These are phyloP conservation scores for Chaetomiaceae sp. DNA, from an alignment of 2,329 filamentous ascomycete species.

Conservation along the genomic window DNA sequence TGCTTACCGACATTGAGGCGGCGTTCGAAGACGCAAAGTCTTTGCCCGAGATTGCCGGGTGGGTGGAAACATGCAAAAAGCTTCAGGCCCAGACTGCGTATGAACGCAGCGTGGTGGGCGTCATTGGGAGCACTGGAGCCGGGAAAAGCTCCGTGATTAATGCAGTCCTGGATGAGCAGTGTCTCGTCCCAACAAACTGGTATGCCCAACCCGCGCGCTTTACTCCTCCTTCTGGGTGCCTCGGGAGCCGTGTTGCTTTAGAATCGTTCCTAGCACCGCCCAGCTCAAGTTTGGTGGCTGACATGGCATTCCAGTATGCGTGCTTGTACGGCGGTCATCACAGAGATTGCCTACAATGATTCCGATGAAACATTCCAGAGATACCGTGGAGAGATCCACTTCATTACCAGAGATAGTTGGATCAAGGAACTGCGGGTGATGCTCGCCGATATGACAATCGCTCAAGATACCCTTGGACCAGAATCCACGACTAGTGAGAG, in stretches of 20 bases:
- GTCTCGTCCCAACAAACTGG: constrained; percentile 42
- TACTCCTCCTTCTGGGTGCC: no score
- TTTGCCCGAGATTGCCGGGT: constrained; percentile 25
- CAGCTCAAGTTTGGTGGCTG: no score
- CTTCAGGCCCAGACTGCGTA: constrained; percentile 37
- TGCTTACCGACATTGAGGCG: constrained; percentile 25
- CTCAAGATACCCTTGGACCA: constrained; percentile 28
- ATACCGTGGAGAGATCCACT: constrained; percentile 56
- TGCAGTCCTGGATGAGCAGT: constrained; percentile 57
- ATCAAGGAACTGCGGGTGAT: constrained; percentile 46
- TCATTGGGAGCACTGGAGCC: constrained; percentile 58
- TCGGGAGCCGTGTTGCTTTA: no score
- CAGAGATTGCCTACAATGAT: constrained; percentile 55
- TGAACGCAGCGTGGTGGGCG: constrained; percentile 47
- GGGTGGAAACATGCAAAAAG: constrained; percentile 33
- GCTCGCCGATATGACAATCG: constrained; percentile 44
- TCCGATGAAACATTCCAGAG: constrained; percentile 32
- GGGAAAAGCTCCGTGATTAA: constrained; percentile 63
- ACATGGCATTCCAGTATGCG: no score
- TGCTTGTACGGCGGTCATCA: constrained; percentile 59
- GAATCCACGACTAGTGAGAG: constrained; percentile 33
- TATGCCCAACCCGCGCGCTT: no score
- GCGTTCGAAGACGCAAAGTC: constrained; percentile 18
- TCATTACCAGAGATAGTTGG: constrained; percentile 51
- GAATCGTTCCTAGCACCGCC: no score